Base-by-base conservation (phyloP, 768 basidiomycete genomes). In the Mycena maculata region DNA sequence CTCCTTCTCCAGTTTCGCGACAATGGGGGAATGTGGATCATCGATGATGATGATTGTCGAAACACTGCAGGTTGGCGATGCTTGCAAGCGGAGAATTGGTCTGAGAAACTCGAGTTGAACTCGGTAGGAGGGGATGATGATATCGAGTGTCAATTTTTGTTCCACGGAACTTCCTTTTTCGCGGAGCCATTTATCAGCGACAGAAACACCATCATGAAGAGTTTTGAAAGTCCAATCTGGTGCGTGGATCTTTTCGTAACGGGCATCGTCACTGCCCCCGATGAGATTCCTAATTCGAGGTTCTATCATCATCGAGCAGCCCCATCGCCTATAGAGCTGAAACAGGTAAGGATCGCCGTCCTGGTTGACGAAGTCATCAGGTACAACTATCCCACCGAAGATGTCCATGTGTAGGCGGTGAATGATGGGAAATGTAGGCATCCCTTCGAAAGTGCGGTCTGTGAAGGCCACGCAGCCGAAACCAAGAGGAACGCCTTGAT, bases 41-140 rank as follows among this genome's bases (percentile, higher is more conserved):
- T 90, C 89, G 33, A 89, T 73, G 58, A 88, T 86, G 73, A 89
- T 77, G 60, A 89, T 85, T 72, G 86, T 88, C 85, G 86, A 87
- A 0, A 82, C 81, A 1, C 76, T 79, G 67, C 83, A 84, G 0
- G 82, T 81, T 1, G 74, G 11, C 0, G 87, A 83, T 2, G 81
- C 69, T 50, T 80, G 59, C n/a, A 89, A 78, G 8, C 71, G 70
- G 12, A 89, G 75, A n/a, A 88, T 84, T 3, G 61, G 59, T 23
- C 82, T 77, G 30, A 90, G 77, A 55, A 84, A 79, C 1, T 41
- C 56, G 49, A 86, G 66, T 49, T 85, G 76, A 22, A 89, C 87
- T 0, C 88, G 80, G 65, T 86, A 89, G 71, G 82, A 87, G 0
- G 89, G 88, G 28, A 90, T 77, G 49, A 89, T 75, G 22, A 90